A percentile compares a stretch with the other conserved stretches of the same genome.
Conservation (phyloP, 2,329 filamentous ascomycete species). For the Monosporascus sp. region DNA sequence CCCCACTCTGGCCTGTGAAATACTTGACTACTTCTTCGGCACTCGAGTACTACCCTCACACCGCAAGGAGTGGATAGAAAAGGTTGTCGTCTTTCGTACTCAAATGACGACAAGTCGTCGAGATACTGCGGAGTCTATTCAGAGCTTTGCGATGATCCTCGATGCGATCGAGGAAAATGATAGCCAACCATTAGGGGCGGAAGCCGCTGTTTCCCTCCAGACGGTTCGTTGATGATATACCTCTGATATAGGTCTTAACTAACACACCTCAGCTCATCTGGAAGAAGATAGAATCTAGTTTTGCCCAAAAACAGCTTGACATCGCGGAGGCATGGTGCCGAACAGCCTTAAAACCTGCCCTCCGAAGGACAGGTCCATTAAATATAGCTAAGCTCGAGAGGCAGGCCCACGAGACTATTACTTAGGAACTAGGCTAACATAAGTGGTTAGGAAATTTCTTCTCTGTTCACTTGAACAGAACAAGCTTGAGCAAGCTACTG, state of each 20-base stretch:
- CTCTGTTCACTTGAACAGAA: slow-evolving; percentile 60
- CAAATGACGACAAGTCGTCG: slow-evolving; percentile 56
- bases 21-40: slow-evolving; percentile 60
- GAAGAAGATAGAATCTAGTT: slow-evolving; percentile 65
- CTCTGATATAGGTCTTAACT: not conserved
- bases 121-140: slow-evolving; percentile 28
- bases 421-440: slow-evolving; percentile 12
- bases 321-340: slow-evolving; percentile 65
- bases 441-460: slow-evolving; percentile 59
- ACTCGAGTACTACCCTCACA: slow-evolving; percentile 45
- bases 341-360: slow-evolving; percentile 61
- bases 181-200: slow-evolving; percentile 45
- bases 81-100: slow-evolving; percentile 60
- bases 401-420: slow-evolving; percentile 30
- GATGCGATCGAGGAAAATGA: slow-evolving; percentile 37
- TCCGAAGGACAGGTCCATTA: slow-evolving; percentile 57
- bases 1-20: slow-evolving; percentile 40
- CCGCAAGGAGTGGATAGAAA: slow-evolving; percentile 61
- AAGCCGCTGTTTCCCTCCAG: slow-evolving; percentile 62
- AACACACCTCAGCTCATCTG: slow-evolving; percentile 60
- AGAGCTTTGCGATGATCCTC: slow-evolving; percentile 19
- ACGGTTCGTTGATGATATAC: slow-evolving; percentile 47
- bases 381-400: slow-evolving; percentile 67
- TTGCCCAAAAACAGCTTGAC: slow-evolving; percentile 46
- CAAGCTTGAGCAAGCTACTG: slow-evolving; percentile 48